Evolutionary conservation across 768 basidiomycete species (phyloP).

Genomic region (Postia placenta): DNA sequence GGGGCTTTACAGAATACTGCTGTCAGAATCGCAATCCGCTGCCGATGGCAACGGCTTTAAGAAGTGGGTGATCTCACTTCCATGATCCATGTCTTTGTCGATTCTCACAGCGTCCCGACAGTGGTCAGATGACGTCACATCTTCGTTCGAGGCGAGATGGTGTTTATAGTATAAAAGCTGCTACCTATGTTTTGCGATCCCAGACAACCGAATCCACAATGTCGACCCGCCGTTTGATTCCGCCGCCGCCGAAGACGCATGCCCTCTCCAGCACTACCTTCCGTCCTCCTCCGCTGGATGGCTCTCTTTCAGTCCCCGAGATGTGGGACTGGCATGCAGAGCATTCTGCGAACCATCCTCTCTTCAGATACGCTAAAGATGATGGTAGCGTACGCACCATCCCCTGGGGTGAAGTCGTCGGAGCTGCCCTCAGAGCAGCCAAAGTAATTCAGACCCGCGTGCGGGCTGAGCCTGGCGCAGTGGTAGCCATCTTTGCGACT

Average conservation of each 20-base stretch:
- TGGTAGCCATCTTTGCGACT: constrained; percentile 22
- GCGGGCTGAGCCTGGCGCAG: constrained; percentile 6
- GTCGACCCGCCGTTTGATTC: background rate
- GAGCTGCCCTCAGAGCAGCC: constrained; percentile 23
- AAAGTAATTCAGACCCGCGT: constrained; percentile 11
- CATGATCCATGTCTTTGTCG: too few species aligned
- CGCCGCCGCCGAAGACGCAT: constrained; percentile 11
- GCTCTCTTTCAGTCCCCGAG: constrained; percentile 26
- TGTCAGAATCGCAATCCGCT: too few species aligned
- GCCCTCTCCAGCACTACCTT: constrained; percentile 25
- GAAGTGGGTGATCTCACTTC: too few species aligned
- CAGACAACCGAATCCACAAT: background rate
- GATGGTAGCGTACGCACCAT: constrained; percentile 14
- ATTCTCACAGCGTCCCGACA: too few species aligned
- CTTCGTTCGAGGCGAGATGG: too few species aligned
- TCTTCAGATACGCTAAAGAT: constrained; percentile 22
- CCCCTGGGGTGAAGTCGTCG: constrained; percentile 21
- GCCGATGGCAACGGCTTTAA: too few species aligned
- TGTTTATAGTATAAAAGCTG: too few species aligned
- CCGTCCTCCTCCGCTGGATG: constrained; percentile 26
- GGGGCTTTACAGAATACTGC: too few species aligned
- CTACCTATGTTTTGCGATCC: too few species aligned
- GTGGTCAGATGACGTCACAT: too few species aligned
- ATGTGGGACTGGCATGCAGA: constrained; percentile 29
- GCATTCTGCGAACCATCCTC: constrained; percentile 26